Percentiles rank a stretch among this genome's conserved stretches.
Evolutionary conservation across 768 basidiomycete genomes (phyloP).

Genomic region (Leccinum ochraceum): DNA sequence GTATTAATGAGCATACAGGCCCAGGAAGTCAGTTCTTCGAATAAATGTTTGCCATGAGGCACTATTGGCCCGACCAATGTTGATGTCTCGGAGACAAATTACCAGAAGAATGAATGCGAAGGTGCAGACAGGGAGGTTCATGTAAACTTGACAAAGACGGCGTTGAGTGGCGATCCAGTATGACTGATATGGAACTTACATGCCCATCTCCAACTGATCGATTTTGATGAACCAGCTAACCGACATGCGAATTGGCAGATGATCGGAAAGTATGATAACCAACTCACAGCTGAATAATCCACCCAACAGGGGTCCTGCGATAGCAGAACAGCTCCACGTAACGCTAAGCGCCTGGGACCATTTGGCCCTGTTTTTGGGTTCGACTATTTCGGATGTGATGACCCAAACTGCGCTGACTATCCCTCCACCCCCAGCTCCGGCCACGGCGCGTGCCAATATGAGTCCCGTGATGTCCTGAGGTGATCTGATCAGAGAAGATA

Average conservation of each 20-base stretch:
- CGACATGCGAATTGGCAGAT: conserved; percentile 23
- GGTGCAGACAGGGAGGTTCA: conserved; percentile 78
- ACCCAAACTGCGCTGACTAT: conserved; percentile 87
- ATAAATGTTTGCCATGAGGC: conserved; percentile 59
- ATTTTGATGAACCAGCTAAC: conserved; percentile 29
- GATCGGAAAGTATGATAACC: conserved; percentile 10
- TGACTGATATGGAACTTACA: conserved; percentile 51
- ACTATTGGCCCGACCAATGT: conserved; percentile 44
- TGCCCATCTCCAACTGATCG: conserved; percentile 78
- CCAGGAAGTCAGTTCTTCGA: conserved; percentile 71
- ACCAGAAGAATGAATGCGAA: conserved; percentile 57
- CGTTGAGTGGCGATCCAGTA: conserved; percentile 20
- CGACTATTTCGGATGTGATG: conserved; percentile 82
- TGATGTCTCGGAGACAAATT: conserved; percentile 60
- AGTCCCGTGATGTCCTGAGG: conserved; percentile 53
- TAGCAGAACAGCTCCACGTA: conserved; percentile 84
- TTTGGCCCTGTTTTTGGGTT: conserved; percentile 65
- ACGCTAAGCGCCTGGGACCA: conserved; percentile 86
- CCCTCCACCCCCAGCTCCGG: conserved; percentile 85
- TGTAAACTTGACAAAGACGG: conserved; percentile 55
- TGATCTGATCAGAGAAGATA: conserved; percentile 20
- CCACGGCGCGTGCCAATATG: conserved; percentile 61
- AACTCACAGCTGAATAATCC: conserved; percentile 76
- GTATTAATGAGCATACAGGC: conserved; percentile 55
- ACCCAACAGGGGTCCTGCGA: conserved; percentile 82